A percentile compares a stretch with the other conserved stretches of the same genome.
These are phyloP conservation scores for Candida endomychidarum DNA, from an alignment of 805 yeast species.

Conservation along the genomic window DNA sequence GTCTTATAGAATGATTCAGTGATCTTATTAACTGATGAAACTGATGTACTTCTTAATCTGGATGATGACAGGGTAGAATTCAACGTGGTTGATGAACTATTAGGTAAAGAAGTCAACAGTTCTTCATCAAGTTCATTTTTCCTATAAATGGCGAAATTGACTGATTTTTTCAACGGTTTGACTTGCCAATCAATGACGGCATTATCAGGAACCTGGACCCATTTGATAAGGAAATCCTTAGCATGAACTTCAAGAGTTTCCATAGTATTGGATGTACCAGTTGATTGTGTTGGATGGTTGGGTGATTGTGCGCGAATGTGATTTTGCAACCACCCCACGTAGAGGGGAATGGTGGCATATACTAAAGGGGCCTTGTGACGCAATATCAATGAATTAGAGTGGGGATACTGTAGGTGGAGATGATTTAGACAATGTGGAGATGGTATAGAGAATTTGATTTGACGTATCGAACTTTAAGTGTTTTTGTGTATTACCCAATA, in stretches of 20 bases:
- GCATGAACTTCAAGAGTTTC: slow-evolving; percentile 90
- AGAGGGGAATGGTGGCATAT: too few relatives aligned
- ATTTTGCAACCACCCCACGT: slow-evolving; percentile 6
- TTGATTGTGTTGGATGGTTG: background rate
- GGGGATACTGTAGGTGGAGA: too few relatives aligned
- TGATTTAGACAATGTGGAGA: too few relatives aligned
- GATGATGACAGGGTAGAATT: slow-evolving; percentile 10
- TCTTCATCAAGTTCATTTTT: slow-evolving; percentile 25
- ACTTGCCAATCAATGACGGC: slow-evolving; percentile 74
- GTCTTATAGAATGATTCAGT: slow-evolving; percentile 34
- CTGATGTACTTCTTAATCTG: slow-evolving; percentile 26
- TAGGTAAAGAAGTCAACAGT: slow-evolving; percentile 3
- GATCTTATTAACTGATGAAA: slow-evolving; percentile 34
- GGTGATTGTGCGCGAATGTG: slow-evolving; percentile 4
- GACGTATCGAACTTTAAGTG: too few relatives aligned
- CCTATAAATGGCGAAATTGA: slow-evolving; percentile 41
- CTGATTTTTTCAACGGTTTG: slow-evolving; percentile 59
- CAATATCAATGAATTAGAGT: too few relatives aligned
- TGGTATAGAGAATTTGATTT: too few relatives aligned
- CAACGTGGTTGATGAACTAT: slow-evolving; percentile 12
- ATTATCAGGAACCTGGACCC: slow-evolving; percentile 78
- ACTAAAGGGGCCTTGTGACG: too few relatives aligned
- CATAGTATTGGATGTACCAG: slow-evolving; percentile 42
- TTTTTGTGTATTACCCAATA: too few relatives aligned
- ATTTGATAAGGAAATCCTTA: slow-evolving; percentile 83